Percentiles rank a stretch among this genome's conserved stretches.
Evolutionary conservation across 2,329 filamentous ascomycete species (phyloP).

Genomic region (Alternaria consortialis): DNA sequence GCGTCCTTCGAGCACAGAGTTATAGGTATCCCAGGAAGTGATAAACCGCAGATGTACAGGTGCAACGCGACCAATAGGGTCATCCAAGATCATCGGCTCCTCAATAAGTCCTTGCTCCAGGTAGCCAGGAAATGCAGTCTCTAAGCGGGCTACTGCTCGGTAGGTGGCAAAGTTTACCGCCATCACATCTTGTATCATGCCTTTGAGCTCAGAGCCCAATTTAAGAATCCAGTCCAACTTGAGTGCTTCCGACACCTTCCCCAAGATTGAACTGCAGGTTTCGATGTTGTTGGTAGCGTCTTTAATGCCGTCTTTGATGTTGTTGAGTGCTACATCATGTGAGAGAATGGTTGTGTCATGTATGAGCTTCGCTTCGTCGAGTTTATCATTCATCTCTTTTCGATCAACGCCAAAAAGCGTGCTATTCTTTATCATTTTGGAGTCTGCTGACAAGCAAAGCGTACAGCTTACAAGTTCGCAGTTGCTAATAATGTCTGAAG

Average conservation of each 20-base stretch:
- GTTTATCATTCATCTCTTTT: not conserved
- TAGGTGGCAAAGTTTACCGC: not conserved
- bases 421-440: not conserved
- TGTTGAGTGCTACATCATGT: not conserved
- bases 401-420: not conserved
- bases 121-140: not conserved
- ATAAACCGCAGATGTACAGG: not conserved
- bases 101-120: not conserved
- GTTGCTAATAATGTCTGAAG: slow-evolving; percentile 18
- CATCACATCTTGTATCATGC: not conserved
- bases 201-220: not conserved
- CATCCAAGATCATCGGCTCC: not conserved
- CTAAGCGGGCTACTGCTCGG: not conserved
- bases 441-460: no score
- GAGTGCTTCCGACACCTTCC: not conserved
- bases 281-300: not conserved
- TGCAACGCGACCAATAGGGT: not conserved
- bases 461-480: not conserved
- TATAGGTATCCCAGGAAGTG: not conserved
- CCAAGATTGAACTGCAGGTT: not conserved
- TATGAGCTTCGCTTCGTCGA: not conserved
- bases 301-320: not conserved
- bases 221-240: not conserved
- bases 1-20: not conserved
- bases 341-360: not conserved